Evolutionary conservation across 1,284 basidiomycete species (phyloP), one percentile per base, ranked within the genome.

Genomic region (Irpex sp.): DNA sequence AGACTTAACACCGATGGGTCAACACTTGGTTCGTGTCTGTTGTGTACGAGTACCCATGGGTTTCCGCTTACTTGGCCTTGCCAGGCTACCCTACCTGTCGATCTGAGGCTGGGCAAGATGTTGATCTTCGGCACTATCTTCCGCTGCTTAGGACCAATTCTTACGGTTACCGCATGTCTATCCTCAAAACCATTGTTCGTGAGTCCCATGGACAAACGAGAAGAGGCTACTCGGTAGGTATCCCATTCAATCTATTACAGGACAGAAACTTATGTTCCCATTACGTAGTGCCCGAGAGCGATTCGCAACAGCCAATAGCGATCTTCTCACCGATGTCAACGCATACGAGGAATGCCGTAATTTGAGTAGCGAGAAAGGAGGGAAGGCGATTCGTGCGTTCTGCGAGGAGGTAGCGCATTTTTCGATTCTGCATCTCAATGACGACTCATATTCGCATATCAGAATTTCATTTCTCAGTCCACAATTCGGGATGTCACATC

Each of bases 41-140:
- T 28, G 3, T 37, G 35, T 23, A 58, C 62, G 42, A 49, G 14
- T 53, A 49, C 23, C 56, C 56, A 9, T 5, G n/a, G 62, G 47
- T 56, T 21, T 51, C 62, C 57, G 61, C 59, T 60, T 58, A 67
- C 48, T 2, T 14, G 2, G 2, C 57, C 4, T 57, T 18, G 59
- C 4, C 63, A 93, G 90, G 82, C 91, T 4, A 82, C 88, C 73
- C 80, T 98, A 35, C 95, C 95, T 1, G 79, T 97, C 28, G 95
- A 98, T 74, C 77, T 97, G n/a, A 83, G 93, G 54, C 80, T 98
- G 19, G 93, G 86, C 42, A 98, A 98, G 89, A 94, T 95, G 90
- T 82, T 96, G n/a, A 82, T 94, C 6, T 78, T 96, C 0, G 92
- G 83, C 0, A 84, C 88, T 1, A 82, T 94, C 52, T 94, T 96